Base-by-base conservation (phyloP, 2,329 filamentous ascomycete genomes). In the Sphaerulina populicola region DNA sequence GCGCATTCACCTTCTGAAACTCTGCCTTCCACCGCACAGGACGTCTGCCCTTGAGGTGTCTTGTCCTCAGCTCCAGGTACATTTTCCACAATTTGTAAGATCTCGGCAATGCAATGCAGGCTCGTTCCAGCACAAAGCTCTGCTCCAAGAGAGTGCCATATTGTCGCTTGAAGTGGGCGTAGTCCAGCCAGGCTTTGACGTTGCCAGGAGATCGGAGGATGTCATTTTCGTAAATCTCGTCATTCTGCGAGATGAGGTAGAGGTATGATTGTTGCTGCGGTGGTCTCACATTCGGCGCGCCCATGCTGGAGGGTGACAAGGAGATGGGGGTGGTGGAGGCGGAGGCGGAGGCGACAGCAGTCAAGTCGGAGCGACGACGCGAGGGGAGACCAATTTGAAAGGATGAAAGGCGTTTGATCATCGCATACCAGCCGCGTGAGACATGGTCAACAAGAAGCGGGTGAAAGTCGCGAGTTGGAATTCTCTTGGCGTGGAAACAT, bases 11-110 rank as follows among this genome's bases (percentile, higher is more conserved):
- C 71, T 97, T 98, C 65, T 83, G 79, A 71, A 85, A 97, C 65
- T 98, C 90, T 53, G 79, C 73, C 47, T 81, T 81, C 68, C 86
- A 88, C 51, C 83, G 78, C 50, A 87, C 86, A 10, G 91, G 82
- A 68, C 95, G 97, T 60, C 91, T 81, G 65, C 83, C 85, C 55
- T 81, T 76, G 42, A 69, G 45, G 50, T 69, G 67, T 62, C 85
- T 86, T 50, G 80, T 82, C 62, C 93, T 82, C 60, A 97, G 85
- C 59, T 82, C 79, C 58, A 98, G 81, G 70, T 97, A 98, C 81
- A 94, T 82, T 72, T 95, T 97, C 93, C 93, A 98, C 44, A 98
- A 77, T 74, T 98, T 98, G 75, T 95, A 98, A 27, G 91, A 97
- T 60, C 93, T 81, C 44, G 93, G 93, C 41, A 98, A 78, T 63